phyloP scores from a whole-genome alignment of 495 filamentous ascomycete species.

The Trichocladium antarcticum region DNA sequence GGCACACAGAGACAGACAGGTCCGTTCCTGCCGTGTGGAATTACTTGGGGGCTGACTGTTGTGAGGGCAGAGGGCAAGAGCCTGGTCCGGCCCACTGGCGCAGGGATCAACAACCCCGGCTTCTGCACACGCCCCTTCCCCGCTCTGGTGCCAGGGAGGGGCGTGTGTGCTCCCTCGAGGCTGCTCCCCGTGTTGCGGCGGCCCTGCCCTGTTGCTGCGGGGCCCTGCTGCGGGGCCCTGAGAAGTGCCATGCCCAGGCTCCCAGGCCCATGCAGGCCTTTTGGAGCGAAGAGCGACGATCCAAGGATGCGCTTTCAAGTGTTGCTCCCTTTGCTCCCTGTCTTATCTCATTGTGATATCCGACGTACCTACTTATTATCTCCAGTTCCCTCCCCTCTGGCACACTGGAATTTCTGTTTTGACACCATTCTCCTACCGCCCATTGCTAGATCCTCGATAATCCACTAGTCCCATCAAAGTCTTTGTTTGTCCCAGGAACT shows the following conservation, averaged over 20 bases:
- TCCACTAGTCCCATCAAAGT: no score
- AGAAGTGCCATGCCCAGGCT: neutral
- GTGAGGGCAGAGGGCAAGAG: slow-evolving; percentile 4
- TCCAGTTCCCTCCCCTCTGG: slow-evolving; percentile 3
- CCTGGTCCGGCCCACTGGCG: slow-evolving; percentile 6
- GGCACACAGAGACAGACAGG: no score
- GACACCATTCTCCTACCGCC: no score
- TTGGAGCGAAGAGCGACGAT: neutral
- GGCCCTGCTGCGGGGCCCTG: neutral
- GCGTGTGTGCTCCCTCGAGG: neutral
- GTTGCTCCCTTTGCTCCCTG: slow-evolving; percentile 13
- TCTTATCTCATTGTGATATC: neutral
- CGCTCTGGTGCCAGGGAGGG: neutral
- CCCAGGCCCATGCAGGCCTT: neutral
- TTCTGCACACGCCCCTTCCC: slow-evolving; percentile 10
- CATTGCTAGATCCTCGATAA: no score
- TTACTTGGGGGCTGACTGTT: no score
- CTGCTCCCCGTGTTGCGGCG: no score
- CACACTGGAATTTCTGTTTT: neutral
- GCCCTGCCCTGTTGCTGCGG: neutral
- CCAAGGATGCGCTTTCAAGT: slow-evolving; percentile 14
- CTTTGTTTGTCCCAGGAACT: no score
- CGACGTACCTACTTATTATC: neutral
- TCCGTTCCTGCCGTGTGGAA: no score
- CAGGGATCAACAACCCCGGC: slow-evolving; percentile 16